Conservation (phyloP, 2,329 filamentous ascomycete genomes). For the Phialocephala subalpina region DNA sequence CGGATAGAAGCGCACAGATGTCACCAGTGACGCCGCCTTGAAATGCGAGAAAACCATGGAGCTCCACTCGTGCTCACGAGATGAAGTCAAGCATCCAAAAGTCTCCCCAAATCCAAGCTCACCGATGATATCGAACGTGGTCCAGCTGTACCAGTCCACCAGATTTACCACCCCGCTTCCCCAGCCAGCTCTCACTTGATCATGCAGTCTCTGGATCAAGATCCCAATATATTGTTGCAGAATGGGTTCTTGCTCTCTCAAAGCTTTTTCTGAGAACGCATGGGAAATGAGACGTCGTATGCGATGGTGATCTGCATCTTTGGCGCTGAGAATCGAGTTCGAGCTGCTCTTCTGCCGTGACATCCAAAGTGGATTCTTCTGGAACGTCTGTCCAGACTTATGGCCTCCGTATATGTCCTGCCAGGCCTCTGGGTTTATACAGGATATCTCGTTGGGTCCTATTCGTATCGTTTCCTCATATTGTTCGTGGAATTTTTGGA, state of each 20-base stretch:
- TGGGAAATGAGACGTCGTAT: slow-evolving; percentile 37
- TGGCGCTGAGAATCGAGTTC: slow-evolving; percentile 40
- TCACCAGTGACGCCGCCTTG: slow-evolving; percentile 29
- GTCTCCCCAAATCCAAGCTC: slow-evolving; percentile 46
- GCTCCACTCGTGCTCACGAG: slow-evolving; percentile 37
- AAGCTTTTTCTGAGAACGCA: slow-evolving; percentile 41
- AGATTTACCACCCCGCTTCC: slow-evolving; percentile 36
- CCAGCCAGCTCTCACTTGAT: slow-evolving; percentile 38
- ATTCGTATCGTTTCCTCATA: too few relatives aligned
- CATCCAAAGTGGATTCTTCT: slow-evolving; percentile 13
- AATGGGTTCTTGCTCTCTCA: slow-evolving; percentile 44
- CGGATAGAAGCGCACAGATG: slow-evolving; percentile 30
- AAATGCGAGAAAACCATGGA: slow-evolving; percentile 25
- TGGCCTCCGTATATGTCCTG: slow-evolving; percentile 31
- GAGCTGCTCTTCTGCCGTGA: slow-evolving; percentile 2
- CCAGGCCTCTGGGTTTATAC: slow-evolving; percentile 13
- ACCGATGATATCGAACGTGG: slow-evolving; percentile 41
- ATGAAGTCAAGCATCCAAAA: slow-evolving; percentile 41
- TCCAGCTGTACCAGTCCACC: slow-evolving; percentile 40
- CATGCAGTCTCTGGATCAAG: slow-evolving; percentile 38
- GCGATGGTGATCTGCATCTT: slow-evolving; percentile 40
- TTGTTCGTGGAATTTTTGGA: too few relatives aligned
- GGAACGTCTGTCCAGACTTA: slow-evolving; percentile 37
- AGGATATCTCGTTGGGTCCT: too few relatives aligned
- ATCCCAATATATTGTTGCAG: slow-evolving; percentile 43